Evolutionary conservation across 2,329 filamentous ascomycete species (phyloP).

Genomic region (Exophiala bonariae): DNA sequence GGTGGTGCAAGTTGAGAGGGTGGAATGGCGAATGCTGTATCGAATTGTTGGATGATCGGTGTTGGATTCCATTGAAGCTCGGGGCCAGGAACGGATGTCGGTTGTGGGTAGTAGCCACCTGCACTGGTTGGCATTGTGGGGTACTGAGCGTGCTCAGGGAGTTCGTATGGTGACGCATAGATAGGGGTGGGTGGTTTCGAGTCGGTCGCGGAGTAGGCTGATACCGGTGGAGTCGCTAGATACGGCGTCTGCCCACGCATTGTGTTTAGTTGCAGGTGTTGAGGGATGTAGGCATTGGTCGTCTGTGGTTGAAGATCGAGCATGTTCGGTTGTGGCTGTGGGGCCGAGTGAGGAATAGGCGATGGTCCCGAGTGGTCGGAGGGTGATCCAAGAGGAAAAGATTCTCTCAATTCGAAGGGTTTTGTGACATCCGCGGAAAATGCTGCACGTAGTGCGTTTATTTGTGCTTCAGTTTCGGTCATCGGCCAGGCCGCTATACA

Average conservation of each 20-base stretch:
- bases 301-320: conserved; percentile 13
- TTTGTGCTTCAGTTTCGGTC: conserved; percentile 85
- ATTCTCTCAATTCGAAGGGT: conserved; percentile 84
- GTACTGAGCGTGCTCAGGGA: conserved; percentile 13
- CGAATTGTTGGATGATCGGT: conserved; percentile 84
- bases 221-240: conserved; percentile 68
- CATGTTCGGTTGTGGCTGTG: conserved; percentile 46
- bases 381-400: conserved; percentile 84
- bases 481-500: conserved; percentile 82
- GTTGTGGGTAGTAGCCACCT: conserved; percentile 45
- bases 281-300: conserved; percentile 12
- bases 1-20: conserved; percentile 35
- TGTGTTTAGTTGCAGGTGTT: conserved; percentile 13
- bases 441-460: conserved; percentile 83
- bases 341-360: conserved; percentile 51
- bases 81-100: conserved; percentile 26
- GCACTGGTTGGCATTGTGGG: conserved; percentile 32
- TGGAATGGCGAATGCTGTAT: conserved; percentile 84
- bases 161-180: conserved; percentile 14
- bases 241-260: conserved; percentile 18
- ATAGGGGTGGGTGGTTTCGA: conserved; percentile 70
- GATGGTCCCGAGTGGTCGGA: conserved; percentile 61
- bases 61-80: conserved; percentile 76
- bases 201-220: conserved; percentile 65
- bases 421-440: conserved; percentile 85